Conservation (phyloP, 805 yeast species). For the Nakazawaea populi region DNA sequence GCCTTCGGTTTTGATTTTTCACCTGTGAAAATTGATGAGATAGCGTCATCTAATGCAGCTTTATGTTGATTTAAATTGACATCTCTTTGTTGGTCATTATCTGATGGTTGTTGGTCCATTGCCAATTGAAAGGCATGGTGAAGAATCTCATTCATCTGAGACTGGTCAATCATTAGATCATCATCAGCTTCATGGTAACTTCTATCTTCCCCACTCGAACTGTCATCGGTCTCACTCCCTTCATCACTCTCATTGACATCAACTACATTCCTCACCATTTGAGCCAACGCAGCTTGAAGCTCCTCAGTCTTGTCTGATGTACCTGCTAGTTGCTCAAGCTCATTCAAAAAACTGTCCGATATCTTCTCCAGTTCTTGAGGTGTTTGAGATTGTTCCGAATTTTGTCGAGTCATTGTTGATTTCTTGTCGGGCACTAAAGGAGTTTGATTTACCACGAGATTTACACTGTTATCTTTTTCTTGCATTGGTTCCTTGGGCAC, state of each 20-base stretch:
- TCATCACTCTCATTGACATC: conserved; percentile 3
- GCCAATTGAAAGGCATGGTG: conserved; percentile 78
- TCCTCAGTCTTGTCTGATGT: conserved; percentile 21
- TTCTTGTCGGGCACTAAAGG: background rate
- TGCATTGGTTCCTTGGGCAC: background rate
- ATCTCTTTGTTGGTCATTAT: background rate
- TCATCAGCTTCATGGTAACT: background rate
- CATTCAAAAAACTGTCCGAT: conserved; percentile 8
- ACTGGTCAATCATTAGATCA: conserved; percentile 41
- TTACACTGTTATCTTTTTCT: background rate
- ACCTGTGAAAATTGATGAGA: conserved; percentile 2
- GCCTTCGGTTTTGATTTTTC: conserved; percentile 3
- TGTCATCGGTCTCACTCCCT: background rate
- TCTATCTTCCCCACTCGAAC: conserved; percentile 4
- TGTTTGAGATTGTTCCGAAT: background rate
- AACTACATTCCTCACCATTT: conserved; percentile 24
- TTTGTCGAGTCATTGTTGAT: background rate
- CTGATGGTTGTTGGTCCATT: conserved; percentile 33
- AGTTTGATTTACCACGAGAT: too few species aligned
- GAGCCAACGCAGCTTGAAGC: conserved; percentile 48
- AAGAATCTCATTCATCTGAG: conserved; percentile 61
- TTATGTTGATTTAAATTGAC: conserved; percentile 2
- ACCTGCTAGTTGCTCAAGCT: conserved; percentile 9
- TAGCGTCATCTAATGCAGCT: conserved; percentile 10
- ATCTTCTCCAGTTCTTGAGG: conserved; percentile 1